These are phyloP conservation scores for Amphirosellinia nigrospora DNA, from an alignment of 495 filamentous ascomycete genomes.

Conservation along the genomic window DNA sequence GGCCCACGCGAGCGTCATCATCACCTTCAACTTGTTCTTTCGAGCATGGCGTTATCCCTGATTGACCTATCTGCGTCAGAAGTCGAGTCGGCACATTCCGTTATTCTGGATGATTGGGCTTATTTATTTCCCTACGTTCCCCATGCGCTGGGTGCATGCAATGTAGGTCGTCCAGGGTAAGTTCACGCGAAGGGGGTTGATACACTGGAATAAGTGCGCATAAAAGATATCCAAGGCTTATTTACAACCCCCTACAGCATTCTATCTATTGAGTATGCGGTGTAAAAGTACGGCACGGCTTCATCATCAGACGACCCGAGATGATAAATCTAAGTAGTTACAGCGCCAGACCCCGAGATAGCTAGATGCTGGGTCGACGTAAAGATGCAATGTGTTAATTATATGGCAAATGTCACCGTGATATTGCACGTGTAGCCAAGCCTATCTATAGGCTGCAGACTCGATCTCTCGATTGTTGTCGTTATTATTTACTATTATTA, in stretches of 20 bases:
- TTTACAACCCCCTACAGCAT: neutral
- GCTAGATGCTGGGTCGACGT: neutral
- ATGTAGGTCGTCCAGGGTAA: slow-evolving; percentile 2
- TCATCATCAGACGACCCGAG: neutral
- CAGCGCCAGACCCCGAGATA: neutral
- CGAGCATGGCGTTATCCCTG: neutral
- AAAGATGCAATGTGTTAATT: neutral
- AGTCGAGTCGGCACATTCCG: slow-evolving; percentile 8
- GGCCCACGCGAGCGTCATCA: neutral
- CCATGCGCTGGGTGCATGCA: neutral
- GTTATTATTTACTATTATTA: slow-evolving; percentile 8
- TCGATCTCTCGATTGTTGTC: neutral
- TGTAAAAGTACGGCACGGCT: neutral
- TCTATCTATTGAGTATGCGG: neutral
- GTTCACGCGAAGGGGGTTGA: neutral
- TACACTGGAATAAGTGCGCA: neutral
- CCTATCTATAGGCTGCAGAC: neutral
- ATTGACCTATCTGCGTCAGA: neutral
- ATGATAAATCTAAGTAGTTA: neutral
- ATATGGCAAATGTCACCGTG: slow-evolving; percentile 12
- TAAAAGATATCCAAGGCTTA: neutral
- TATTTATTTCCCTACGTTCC: neutral
- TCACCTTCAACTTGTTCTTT: neutral
- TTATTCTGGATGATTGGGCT: neutral
- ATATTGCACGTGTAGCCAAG: slow-evolving; percentile 16